Base-by-base conservation (phyloP, 345 rosid genomes). In the Erysimum cheiranthoides region DNA sequence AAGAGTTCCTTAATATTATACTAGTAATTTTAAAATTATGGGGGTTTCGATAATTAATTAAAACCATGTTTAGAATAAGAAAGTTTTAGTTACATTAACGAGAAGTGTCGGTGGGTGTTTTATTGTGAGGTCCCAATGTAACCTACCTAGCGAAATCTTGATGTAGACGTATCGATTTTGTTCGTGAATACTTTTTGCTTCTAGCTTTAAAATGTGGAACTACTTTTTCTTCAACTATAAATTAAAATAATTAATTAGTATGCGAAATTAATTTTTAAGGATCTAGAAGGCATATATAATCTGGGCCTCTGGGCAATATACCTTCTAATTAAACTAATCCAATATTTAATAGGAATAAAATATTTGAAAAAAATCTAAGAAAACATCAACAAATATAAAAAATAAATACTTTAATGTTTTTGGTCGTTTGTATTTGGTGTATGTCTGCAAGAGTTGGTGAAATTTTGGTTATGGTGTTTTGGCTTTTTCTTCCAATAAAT, bases 21-120 rank as follows among this genome's bases (percentile, higher is more conserved):
- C n/a, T n/a, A 71, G n/a, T 17, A 45, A 34, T 27, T 10, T 36
- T 8, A 31, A 32, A 46, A 40, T 12, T 6, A 42, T 73, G 27
- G 36, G 36, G 2, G 8, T 68, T 73, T 59, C 54, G 13, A 14
- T 71, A 35, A 3, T 7, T 68, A 46, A 28, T 32, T 61, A 32
- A 14, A 59, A 54, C 1, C 17, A 25, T 21, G 40, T 59, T 18
- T 31, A 45, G 2, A 43, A 30, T 50, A 49, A 66, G 5, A 21
- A 59, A 67, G 43, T 18, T 46, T 61, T 28, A 61, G 56, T 70
- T 49, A 67, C 47, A 73, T 62, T 40, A 27, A 16, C 27, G 3
- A 72, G 71, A 43, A 79, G 71, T 88, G 96, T 90, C 96, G 96
- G 95, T 90, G 89, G 81, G 80, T 79, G 66, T 63, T 79, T 79